These are phyloP conservation scores for Pseudogymnoascus sp. DNA, from an alignment of 2,329 filamentous ascomycete species.

Conservation along the genomic window DNA sequence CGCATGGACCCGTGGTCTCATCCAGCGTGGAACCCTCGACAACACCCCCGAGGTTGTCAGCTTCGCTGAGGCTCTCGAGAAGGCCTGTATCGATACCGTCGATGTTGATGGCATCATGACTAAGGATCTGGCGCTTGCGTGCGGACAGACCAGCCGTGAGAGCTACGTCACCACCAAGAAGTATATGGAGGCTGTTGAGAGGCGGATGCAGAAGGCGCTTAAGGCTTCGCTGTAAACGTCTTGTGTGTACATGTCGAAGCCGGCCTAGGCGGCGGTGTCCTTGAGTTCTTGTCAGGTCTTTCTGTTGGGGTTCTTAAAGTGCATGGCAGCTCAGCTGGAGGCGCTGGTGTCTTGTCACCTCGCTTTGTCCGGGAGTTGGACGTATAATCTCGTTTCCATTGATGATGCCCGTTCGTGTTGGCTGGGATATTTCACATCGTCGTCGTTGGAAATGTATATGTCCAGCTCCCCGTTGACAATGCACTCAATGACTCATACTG, in stretches of 20 bases:
- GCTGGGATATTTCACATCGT: neutral
- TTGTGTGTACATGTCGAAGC: neutral
- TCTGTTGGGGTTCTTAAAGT: neutral
- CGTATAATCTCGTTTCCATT: neutral
- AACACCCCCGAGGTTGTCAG: constrained; percentile 82
- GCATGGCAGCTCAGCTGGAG: neutral
- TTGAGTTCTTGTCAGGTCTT: constrained; percentile 4
- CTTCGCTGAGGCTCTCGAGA: constrained; percentile 86
- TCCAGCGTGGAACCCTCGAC: constrained; percentile 90
- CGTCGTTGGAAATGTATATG: neutral
- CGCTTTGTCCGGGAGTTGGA: neutral
- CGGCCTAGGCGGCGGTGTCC: neutral
- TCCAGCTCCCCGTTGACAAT: neutral
- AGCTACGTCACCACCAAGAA: constrained; percentile 88
- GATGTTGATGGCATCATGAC: constrained; percentile 96
- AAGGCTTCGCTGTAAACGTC: constrained; percentile 59
- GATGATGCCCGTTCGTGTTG: neutral
- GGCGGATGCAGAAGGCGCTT: constrained; percentile 70
- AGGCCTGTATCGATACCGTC: constrained; percentile 89
- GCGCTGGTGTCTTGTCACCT: neutral
- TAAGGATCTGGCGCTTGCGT: constrained; percentile 94
- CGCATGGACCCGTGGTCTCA: constrained; percentile 91
- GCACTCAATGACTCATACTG: neutral
- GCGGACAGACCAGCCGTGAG: constrained; percentile 73
- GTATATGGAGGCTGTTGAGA: constrained; percentile 90